These are phyloP conservation scores for Kondoa subrosea DNA, from an alignment of 768 basidiomycete genomes.

Conservation along the genomic window DNA sequence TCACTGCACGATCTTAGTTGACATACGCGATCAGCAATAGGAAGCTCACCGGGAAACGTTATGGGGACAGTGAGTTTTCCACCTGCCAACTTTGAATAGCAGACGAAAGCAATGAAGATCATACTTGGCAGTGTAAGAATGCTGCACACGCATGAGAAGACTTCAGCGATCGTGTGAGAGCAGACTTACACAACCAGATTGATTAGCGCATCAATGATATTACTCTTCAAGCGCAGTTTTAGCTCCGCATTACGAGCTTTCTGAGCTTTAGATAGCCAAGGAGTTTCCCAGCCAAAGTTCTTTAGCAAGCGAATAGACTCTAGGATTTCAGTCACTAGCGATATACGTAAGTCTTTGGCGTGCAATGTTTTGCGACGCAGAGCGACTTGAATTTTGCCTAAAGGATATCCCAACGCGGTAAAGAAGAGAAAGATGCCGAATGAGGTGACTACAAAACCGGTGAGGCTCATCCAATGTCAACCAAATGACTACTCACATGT, in stretches of 20 bases:
- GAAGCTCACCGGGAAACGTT: background rate
- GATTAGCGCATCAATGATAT: background rate
- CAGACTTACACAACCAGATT: background rate
- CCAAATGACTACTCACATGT: background rate
- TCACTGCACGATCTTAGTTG: background rate
- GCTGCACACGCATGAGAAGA: background rate
- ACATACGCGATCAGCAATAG: background rate
- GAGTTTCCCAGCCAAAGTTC: background rate
- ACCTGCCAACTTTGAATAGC: background rate
- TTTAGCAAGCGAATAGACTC: background rate
- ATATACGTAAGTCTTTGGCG: slow-evolving; percentile 2
- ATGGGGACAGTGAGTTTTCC: background rate
- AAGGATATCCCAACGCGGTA: background rate
- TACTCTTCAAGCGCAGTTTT: too few relatives aligned
- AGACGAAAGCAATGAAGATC: background rate
- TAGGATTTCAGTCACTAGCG: background rate
- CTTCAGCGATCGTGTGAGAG: background rate
- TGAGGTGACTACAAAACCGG: background rate
- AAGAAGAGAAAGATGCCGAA: background rate
- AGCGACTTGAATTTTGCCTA: background rate
- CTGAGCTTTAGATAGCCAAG: slow-evolving; percentile 4
- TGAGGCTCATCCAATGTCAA: background rate
- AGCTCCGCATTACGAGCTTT: background rate
- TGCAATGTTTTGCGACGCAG: background rate
- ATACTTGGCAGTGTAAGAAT: background rate